Evolutionary conservation across 768 basidiomycete species (phyloP).

Genomic region (Boletus sp.): DNA sequence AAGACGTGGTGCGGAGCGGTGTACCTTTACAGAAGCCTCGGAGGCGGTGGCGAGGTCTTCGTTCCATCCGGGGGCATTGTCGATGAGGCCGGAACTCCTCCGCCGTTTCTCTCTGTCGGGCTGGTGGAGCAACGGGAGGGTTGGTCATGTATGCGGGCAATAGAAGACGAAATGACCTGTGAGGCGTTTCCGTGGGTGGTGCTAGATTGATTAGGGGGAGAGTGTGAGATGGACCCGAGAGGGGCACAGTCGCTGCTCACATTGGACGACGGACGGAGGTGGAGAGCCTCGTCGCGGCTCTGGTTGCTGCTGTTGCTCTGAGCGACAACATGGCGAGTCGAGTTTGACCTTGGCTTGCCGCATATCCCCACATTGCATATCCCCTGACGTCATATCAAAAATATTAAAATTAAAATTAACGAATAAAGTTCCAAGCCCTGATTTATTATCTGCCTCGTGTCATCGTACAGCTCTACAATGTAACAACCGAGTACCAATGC

Average conservation of each 20-base stretch:
- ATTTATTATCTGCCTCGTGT: too few species aligned
- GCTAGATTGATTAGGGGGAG: slow-evolving; percentile 19
- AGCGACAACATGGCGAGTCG: slow-evolving; percentile 13
- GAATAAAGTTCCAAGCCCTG: too few species aligned
- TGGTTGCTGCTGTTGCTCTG: slow-evolving; percentile 3
- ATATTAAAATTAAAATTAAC: not conserved
- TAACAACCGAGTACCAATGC: too few species aligned
- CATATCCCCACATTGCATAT: too few species aligned
- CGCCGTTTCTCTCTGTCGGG: slow-evolving; percentile 52
- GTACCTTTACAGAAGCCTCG: slow-evolving; percentile 64
- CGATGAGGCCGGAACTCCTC: slow-evolving; percentile 51
- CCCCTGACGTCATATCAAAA: slow-evolving; percentile 16
- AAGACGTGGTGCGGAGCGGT: not conserved
- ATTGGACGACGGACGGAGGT: not conserved
- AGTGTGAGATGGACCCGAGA: slow-evolving; percentile 1
- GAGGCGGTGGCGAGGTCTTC: slow-evolving; percentile 60
- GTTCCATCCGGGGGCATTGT: slow-evolving; percentile 69
- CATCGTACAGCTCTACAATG: not conserved
- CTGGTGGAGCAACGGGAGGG: slow-evolving; percentile 28
- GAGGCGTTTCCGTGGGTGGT: slow-evolving; percentile 61
- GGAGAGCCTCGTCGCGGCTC: not conserved
- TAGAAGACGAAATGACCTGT: slow-evolving; percentile 33
- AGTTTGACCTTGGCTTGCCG: not conserved
- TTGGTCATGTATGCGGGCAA: not conserved
- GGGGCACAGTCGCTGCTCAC: not conserved